Evolutionary conservation across 2,329 filamentous ascomycete species (phyloP).

Genomic region (Thielaviopsis euricoi): DNA sequence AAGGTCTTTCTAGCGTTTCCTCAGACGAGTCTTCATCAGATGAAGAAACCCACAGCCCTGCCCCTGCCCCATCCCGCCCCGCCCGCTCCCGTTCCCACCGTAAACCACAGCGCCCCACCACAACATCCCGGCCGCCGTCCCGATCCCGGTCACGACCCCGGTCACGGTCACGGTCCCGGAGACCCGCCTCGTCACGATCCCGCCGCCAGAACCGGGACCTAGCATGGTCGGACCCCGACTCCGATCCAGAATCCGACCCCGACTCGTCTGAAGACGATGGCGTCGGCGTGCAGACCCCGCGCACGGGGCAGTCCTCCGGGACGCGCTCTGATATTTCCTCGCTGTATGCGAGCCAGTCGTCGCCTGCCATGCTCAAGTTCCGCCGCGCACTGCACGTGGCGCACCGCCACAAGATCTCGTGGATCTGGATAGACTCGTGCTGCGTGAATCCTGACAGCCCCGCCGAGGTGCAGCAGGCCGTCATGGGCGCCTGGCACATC

Average conservation of each 20-base stretch:
- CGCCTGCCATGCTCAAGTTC: slow-evolving; percentile 7
- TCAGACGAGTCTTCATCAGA: too few relatives aligned
- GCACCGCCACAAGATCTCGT: slow-evolving; percentile 13
- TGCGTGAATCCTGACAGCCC: slow-evolving; percentile 18
- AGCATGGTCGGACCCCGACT: slow-evolving; percentile 1
- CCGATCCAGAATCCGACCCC: not conserved
- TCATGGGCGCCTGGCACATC: slow-evolving; percentile 17
- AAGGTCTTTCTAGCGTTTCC: not conserved
- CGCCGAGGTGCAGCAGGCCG: slow-evolving; percentile 17
- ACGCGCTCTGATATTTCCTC: slow-evolving; percentile 5
- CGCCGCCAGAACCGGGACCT: not conserved
- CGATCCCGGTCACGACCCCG: not conserved
- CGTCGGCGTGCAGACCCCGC: slow-evolving; percentile 1
- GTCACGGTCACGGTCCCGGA: slow-evolving; percentile 1
- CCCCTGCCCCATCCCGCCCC: not conserved
- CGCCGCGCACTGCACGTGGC: slow-evolving; percentile 6
- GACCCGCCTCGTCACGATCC: not conserved
- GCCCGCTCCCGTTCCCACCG: not conserved
- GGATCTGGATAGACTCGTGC: slow-evolving; percentile 18
- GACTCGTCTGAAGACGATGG: not conserved
- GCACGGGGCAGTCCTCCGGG: slow-evolving; percentile 1
- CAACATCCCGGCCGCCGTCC: not conserved
- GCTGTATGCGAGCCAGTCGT: not conserved
- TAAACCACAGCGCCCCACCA: not conserved
- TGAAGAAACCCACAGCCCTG: too few relatives aligned